Percentiles rank a stretch among this genome's conserved stretches.
Conservation (phyloP, 2,329 filamentous ascomycete genomes). For the Eutypella sp. region DNA sequence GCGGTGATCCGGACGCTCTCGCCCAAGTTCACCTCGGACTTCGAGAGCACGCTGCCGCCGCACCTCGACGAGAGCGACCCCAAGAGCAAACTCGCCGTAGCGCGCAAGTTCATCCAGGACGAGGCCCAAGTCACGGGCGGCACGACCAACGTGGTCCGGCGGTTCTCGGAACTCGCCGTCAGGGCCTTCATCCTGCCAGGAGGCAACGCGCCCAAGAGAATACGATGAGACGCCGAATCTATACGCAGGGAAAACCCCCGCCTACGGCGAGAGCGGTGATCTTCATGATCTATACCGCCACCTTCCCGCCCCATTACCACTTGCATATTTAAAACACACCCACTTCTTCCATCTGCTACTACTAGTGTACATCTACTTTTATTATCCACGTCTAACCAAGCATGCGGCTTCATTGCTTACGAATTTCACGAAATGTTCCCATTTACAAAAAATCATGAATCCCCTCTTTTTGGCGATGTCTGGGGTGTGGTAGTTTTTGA, state of each 20-base stretch:
- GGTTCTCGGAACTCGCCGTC: constrained; percentile 63
- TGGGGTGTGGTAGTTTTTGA: too few species aligned
- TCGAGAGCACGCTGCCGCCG: constrained; percentile 50
- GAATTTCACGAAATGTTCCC: too few species aligned
- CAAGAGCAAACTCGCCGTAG: constrained; percentile 62
- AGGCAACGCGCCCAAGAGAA: too few species aligned
- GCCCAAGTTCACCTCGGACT: constrained; percentile 56
- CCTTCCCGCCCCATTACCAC: too few species aligned
- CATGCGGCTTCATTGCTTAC: too few species aligned
- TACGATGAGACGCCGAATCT: too few species aligned
- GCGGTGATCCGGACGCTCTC: constrained; percentile 73
- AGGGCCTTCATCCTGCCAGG: constrained; percentile 54
- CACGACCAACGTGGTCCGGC: constrained; percentile 68
- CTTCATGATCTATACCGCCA: too few species aligned
- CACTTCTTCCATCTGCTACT: background rate
- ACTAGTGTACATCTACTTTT: background rate
- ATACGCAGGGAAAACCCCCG: too few species aligned
- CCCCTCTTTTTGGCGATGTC: too few species aligned
- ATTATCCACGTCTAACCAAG: too few species aligned
- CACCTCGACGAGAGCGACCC: constrained; percentile 63
- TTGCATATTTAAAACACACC: too few species aligned
- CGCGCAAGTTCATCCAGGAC: constrained; percentile 64
- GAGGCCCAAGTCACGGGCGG: constrained; percentile 60
- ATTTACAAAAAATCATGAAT: too few species aligned
- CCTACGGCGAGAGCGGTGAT: background rate